Evolutionary conservation across 768 basidiomycete genomes (phyloP).

Genomic region (Leccinum imitatum): DNA sequence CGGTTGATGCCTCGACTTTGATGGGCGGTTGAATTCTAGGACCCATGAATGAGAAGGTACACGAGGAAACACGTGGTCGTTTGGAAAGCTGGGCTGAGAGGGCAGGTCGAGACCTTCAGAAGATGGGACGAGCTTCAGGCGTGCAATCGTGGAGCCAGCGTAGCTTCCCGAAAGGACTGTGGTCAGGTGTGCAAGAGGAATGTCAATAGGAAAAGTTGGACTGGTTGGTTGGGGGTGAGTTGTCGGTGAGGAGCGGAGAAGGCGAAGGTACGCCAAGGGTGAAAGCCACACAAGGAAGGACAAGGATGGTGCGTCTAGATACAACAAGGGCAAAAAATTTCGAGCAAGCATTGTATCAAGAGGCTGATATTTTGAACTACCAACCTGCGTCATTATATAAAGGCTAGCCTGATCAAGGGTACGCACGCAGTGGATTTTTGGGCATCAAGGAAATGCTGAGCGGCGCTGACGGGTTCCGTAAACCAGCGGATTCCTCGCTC

Average conservation of each 20-base stretch:
- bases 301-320: constrained; percentile 62
- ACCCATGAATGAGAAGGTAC: constrained; percentile 50
- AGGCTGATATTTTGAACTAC: constrained; percentile 44
- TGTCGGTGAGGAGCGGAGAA: constrained; percentile 42
- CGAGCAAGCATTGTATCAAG: constrained; percentile 65
- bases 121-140: constrained; percentile 41
- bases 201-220: constrained; percentile 38
- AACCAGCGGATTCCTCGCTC: constrained; percentile 76
- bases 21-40: constrained; percentile 63
- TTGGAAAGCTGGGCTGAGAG: constrained; percentile 17
- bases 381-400: neutral
- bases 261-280: constrained; percentile 63
- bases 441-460: constrained; percentile 19
- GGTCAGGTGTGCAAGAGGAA: constrained; percentile 51
- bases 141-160: constrained; percentile 56
- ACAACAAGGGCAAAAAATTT: constrained; percentile 68
- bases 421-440: constrained; percentile 22
- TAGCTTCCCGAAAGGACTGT: constrained; percentile 39
- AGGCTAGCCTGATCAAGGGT: neutral
- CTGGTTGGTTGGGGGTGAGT: constrained; percentile 13
- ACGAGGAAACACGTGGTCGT: constrained; percentile 27
- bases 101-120: constrained; percentile 18
- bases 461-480: constrained; percentile 39
- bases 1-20: constrained; percentile 37
- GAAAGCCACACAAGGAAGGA: constrained; percentile 74